These are phyloP conservation scores for Chytriomyces confervae DNA, from an alignment of 192 early-diverging fungal species.

Conservation along the genomic window DNA sequence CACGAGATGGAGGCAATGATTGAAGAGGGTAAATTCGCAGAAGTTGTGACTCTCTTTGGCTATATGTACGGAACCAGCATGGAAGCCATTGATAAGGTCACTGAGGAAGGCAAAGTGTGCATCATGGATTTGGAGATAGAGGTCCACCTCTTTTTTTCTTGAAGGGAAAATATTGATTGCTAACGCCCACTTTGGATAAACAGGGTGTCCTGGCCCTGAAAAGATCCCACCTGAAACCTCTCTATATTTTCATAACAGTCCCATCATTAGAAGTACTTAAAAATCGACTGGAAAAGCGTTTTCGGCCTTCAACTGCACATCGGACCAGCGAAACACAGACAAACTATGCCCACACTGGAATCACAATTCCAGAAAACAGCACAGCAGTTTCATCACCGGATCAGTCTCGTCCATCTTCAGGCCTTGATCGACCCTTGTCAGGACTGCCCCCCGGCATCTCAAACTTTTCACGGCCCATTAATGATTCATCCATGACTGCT, in stretches of 20 bases:
- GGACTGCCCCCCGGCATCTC: conserved; percentile 1
- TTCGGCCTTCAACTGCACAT: conserved; percentile 19
- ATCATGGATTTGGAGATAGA: conserved; percentile 62
- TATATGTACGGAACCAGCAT: conserved; percentile 61
- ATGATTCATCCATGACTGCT: neutral
- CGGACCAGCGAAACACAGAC: neutral
- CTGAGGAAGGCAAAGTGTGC: conserved; percentile 60
- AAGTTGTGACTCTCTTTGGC: conserved; percentile 60
- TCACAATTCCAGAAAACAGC: conserved; percentile 24
- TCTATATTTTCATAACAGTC: conserved; percentile 54
- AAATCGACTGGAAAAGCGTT: conserved; percentile 46
- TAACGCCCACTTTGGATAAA: neutral
- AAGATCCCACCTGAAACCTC: conserved; percentile 51
- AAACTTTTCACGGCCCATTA: conserved; percentile 2
- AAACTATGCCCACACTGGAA: conserved; percentile 10
- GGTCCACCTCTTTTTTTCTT: conserved; percentile 38
- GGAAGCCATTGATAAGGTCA: conserved; percentile 54
- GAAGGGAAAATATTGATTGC: neutral
- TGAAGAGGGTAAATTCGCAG: conserved; percentile 54
- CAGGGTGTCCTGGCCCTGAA: conserved; percentile 58
- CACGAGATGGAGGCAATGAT: conserved; percentile 53
- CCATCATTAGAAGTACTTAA: conserved; percentile 54
- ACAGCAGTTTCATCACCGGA: conserved; percentile 1
- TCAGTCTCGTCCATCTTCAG: conserved; percentile 1
- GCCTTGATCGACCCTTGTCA: conserved; percentile 15